Conservation (phyloP, 768 basidiomycete species). For the Sistotremastrum suecicum region DNA sequence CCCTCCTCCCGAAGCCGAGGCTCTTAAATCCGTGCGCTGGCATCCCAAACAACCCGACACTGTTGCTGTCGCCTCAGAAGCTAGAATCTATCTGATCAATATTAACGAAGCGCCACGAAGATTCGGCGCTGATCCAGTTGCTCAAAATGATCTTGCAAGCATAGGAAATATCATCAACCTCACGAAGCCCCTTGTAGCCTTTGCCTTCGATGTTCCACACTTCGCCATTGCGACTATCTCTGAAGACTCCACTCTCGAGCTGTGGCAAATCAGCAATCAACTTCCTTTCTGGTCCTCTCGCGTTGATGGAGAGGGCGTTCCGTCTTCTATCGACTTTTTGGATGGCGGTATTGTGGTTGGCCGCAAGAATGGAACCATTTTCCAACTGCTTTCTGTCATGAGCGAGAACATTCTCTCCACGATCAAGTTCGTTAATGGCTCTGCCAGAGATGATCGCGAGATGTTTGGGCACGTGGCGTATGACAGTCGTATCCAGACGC, state of each 20-base stretch:
- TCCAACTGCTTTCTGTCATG: conserved; percentile 69
- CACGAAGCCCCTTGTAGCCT: conserved; percentile 57
- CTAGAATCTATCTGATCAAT: conserved; percentile 64
- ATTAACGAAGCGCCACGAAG: conserved; percentile 44
- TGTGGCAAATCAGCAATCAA: conserved; percentile 73
- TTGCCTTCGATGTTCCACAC: conserved; percentile 72
- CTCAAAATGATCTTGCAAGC: conserved; percentile 54
- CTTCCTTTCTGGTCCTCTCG: conserved; percentile 63
- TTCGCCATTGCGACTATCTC: conserved; percentile 71
- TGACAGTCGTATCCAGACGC: conserved; percentile 70
- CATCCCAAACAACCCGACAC: conserved; percentile 71
- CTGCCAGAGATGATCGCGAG: conserved; percentile 50
- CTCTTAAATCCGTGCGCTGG: conserved; percentile 77
- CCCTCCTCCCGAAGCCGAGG: conserved; percentile 43
- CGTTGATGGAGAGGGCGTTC: conserved; percentile 65
- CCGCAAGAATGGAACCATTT: conserved; percentile 70
- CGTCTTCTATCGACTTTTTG: conserved; percentile 74
- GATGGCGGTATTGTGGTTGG: conserved; percentile 79
- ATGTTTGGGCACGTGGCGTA: conserved; percentile 87
- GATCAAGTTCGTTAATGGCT: conserved; percentile 60
- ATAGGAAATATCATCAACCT: conserved; percentile 23
- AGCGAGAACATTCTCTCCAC: conserved; percentile 63
- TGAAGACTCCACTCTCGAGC: conserved; percentile 64
- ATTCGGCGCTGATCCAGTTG: conserved; percentile 50
- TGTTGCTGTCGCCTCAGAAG: conserved; percentile 71